Conservation (phyloP, 495 filamentous ascomycete genomes). For the Aspergillus wentii region DNA sequence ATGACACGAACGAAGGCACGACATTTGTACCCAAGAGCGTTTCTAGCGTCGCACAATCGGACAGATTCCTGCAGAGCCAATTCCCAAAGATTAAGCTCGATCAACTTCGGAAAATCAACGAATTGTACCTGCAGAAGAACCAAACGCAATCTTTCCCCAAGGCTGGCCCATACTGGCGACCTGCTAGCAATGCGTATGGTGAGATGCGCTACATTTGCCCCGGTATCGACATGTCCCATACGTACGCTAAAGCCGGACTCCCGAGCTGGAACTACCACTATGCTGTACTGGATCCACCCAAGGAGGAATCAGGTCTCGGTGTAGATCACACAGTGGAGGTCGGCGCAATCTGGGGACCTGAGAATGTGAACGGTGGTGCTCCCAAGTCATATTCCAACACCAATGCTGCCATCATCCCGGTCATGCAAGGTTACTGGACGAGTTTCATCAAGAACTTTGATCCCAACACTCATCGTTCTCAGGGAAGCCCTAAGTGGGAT, state of each 20-base stretch:
- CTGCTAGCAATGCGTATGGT: constrained; percentile 60
- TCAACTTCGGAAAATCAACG: constrained; percentile 53
- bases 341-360: constrained; percentile 55
- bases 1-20: constrained; percentile 67
- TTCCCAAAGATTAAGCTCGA: constrained; percentile 51
- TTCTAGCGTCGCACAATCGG: constrained; percentile 38
- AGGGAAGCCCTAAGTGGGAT: constrained; percentile 44
- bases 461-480: constrained; percentile 51
- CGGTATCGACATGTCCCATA: constrained; percentile 48
- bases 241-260: constrained; percentile 31
- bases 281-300: constrained; percentile 51
- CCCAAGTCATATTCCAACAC: constrained; percentile 51
- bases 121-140: constrained; percentile 49
- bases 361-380: constrained; percentile 30
- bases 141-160: constrained; percentile 36
- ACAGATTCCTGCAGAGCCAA: constrained; percentile 56
- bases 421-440: constrained; percentile 64
- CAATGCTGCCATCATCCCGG: constrained; percentile 47
- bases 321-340: constrained; percentile 59
- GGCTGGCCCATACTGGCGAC: constrained; percentile 50
- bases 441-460: constrained; percentile 62
- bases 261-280: constrained; percentile 61
- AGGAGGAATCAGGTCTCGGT: constrained; percentile 49
- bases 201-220: constrained; percentile 75
- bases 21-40: constrained; percentile 52